Conservation (phyloP, 495 filamentous ascomycete species). For the Neurospora terricola region DNA sequence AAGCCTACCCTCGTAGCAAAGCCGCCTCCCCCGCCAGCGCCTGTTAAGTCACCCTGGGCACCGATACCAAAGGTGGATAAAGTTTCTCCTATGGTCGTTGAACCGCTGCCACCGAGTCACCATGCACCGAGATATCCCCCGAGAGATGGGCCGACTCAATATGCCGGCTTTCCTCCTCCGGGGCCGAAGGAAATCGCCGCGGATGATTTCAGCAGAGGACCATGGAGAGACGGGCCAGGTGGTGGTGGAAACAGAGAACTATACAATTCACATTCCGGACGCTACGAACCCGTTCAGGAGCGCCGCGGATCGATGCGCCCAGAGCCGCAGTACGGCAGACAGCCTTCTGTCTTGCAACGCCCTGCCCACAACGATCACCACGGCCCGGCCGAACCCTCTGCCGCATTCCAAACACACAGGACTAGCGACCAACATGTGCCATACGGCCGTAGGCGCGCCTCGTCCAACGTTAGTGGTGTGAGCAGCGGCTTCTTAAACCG, state of each 20-base stretch:
- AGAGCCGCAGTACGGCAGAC: slow-evolving; percentile 49
- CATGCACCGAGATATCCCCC: slow-evolving; percentile 19
- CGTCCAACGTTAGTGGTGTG: slow-evolving; percentile 91
- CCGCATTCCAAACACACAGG: slow-evolving; percentile 80
- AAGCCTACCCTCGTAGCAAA: slow-evolving; percentile 73
- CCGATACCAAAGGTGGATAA: slow-evolving; percentile 74
- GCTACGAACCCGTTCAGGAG: slow-evolving; percentile 82
- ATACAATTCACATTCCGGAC: slow-evolving; percentile 88
- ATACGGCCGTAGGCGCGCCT: slow-evolving; percentile 73
- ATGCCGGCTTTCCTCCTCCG: slow-evolving; percentile 28
- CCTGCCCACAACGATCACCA: slow-evolving; percentile 39
- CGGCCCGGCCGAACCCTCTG: slow-evolving; percentile 79
- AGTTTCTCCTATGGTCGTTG: slow-evolving; percentile 56
- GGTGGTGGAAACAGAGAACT: slow-evolving; percentile 59
- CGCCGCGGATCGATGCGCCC: slow-evolving; percentile 53
- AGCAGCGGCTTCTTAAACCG: slow-evolving; percentile 57
- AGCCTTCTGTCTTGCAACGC: slow-evolving; percentile 75
- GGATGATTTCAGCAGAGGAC: slow-evolving; percentile 78
- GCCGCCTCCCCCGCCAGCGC: slow-evolving; percentile 57
- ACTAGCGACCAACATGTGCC: slow-evolving; percentile 56
- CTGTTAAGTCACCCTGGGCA: slow-evolving; percentile 87
- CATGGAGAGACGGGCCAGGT: slow-evolving; percentile 60
- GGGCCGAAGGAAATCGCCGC: slow-evolving; percentile 73
- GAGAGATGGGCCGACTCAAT: slow-evolving; percentile 14
- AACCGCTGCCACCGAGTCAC: slow-evolving; percentile 15